Percentiles rank a stretch among this genome's conserved stretches.
Evolutionary conservation across 2,329 filamentous ascomycete genomes (phyloP).

Genomic region (Hirsutella thompsonii): DNA sequence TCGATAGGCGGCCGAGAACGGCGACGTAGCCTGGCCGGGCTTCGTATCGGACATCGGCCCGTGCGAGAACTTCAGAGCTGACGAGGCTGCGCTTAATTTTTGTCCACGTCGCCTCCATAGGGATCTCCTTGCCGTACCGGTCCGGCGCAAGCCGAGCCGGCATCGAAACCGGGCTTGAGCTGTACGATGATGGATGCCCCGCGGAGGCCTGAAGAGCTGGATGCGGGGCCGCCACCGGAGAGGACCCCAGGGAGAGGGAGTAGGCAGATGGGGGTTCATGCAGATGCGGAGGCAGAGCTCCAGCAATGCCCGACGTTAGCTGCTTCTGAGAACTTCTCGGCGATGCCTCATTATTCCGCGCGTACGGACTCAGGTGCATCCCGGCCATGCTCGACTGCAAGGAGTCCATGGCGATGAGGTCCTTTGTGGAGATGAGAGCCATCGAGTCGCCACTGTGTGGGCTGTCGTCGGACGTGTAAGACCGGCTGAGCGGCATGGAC

Average conservation of each 20-base stretch:
- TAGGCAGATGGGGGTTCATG: conserved; percentile 18
- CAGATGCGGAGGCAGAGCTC: conserved; percentile 9
- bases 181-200: conserved; percentile 10
- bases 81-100: conserved; percentile 40
- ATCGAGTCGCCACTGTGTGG: conserved; percentile 19
- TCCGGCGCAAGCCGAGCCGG: conserved; percentile 39
- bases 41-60: conserved; percentile 45
- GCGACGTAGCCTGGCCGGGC: conserved; percentile 48
- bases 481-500: conserved; percentile 7
- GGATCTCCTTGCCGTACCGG: conserved; percentile 40
- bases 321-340: conserved; percentile 18
- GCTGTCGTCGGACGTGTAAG: conserved; percentile 24
- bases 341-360: conserved; percentile 23
- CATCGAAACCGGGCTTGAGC: conserved; percentile 15
- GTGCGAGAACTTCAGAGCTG: conserved; percentile 43
- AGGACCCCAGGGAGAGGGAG: conserved; percentile 17
- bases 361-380: conserved; percentile 23
- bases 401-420: conserved; percentile 35
- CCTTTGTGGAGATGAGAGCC: conserved; percentile 39
- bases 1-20: conserved; percentile 40
- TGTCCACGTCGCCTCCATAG: conserved; percentile 45
- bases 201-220: conserved; percentile 11
- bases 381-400: conserved; percentile 27
- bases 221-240: conserved; percentile 26
- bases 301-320: conserved; percentile 20